Base-by-base conservation (phyloP, 306 rosid species). In the Dalbergia cultrata region DNA sequence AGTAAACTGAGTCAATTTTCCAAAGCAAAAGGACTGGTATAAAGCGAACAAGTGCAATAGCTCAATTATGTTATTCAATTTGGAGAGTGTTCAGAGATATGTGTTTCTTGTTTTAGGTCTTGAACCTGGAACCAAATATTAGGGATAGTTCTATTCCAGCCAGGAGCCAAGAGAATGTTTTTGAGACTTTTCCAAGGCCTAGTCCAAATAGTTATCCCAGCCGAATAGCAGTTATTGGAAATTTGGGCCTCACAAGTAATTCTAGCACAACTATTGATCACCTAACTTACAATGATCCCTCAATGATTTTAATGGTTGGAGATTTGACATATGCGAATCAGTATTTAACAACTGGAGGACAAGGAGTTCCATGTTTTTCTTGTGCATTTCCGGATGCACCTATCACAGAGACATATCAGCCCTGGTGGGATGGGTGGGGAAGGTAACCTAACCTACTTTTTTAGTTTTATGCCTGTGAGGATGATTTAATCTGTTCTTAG, bases 361-460 rank as follows among this genome's bases (percentile, higher is more conserved):
- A 92, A 83, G 97, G 97, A 78, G 97, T 71, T 80, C 19, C 94
- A 6, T 91, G 98, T 81, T 94, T 62, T 86, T 85, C 94, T 22
- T 89, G 98, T 75, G 83, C 92, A 70, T 94, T 94, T 86, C 98
- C 97, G 1, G 88, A 91, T 81, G 95, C 95, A 26, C 97, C 98
- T 7, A 88, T 91, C 17, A 89, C 97, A 81, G 98, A 95, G 88
- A 85, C 95, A 0, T 92, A 85, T 81, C 98, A 95, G 74, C 97
- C 98, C n/a, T 92, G 97, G 35, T 95, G 98, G 97, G 98, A 95
- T 75, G 98, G 90, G 4, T 95, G 98, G 98, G 97, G 98, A 87
- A 92, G 98, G 98, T 95, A 87, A 88, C 19, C 63, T 64, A 77
- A 49, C 37, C 76, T 52, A 35, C 17, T 21, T 41, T 63, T 39